Evolutionary conservation across 2,329 filamentous ascomycete genomes (phyloP), one percentile per base, ranked within the genome.

Genomic region (Hymenoscyphus infarciens): DNA sequence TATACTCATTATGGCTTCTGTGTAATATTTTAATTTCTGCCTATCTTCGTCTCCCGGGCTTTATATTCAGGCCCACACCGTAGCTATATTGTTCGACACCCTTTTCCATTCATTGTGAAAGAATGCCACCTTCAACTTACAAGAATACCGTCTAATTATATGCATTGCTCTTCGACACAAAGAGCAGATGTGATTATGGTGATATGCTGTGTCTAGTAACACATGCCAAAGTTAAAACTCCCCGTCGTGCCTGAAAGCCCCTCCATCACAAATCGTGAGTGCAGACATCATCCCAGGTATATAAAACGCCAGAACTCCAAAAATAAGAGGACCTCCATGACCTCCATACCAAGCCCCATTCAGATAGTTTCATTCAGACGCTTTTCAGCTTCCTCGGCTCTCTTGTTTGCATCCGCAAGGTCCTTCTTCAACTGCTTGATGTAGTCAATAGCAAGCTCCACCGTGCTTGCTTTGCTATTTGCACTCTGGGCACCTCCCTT

Each of bases 371-470:
- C 42, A 13, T 35, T 49, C 16, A 66, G 69, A 60, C 68, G 60
- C 49, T 70, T 70, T 63, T 75, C 73, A 0, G 70, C 70, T 58
- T 68, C 66, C 60, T 74, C 74, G 1, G 92, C 84, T 69, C 86
- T 80, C 64, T 77, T 79, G 59, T 87, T 87, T 25, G 87, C 87
- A 38, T 86, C 83, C 2, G 82, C 83, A 16, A 92, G 79, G 73
- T 96, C 90, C 69, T 85, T 80, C 76, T 96, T 87, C 65, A 99
- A 77, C 64, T 87, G 83, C 76, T 91, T 94, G 78, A 99, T 97
- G 74, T 98, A 97, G 62, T 93, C 88, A 71, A 98, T 98, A 1
- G 95, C 95, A 77, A 91, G 88, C 77, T 99, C 95, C n/a, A 99
- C 95, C 0, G 96, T 97, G 69, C 91, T 96, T 1, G 95, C 95